Base-by-base conservation (phyloP, 306 rosid species). In the Crotalaria pallida region DNA sequence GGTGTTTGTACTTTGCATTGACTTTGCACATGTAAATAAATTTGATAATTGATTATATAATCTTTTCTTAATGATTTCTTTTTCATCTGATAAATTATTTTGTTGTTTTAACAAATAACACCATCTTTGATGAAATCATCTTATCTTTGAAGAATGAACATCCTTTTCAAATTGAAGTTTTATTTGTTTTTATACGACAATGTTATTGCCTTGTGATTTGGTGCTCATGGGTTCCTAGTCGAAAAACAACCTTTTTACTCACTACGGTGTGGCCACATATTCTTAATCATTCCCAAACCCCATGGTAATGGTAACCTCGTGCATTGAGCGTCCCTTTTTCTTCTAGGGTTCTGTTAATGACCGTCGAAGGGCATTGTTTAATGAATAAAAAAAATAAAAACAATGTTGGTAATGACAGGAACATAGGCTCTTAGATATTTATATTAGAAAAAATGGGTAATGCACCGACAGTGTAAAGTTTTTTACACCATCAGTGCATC, bases 101-200 rank as follows among this genome's bases (percentile, higher is more conserved):
- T 43, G 61, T 19, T 69, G 53, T 41, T 67, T 51, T 52, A 60
- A 67, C 15, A 12, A 79, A 58, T 33, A 50, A 29, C n/a, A n/a
- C n/a, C n/a, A n/a, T n/a, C n/a, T 47, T 45, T 50, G 12, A 7
- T n/a, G 19, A 31, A 17, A 10, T 49, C 18, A 10, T 10, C 0
- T 10, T 48, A 29, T 16, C 0, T 16, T 13, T 10, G 3, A 8
- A 24, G 49, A 10, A 40, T n/a, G 23, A 2, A 15, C 5, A 27
- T 49, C 43, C 22, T 15, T 58, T 44, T 69, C 66, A 26, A 16
- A 50, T 36, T 43, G 1, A 33, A 58, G 26, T 16, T 31, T 26
- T 56, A 48, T 26, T 47, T 47, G 17, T 71, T 69, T 69, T 63
- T 33, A 47, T 57, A 3, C n/a, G 29, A 29, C 10, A 31, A 13